These are phyloP conservation scores for Aspergillus panamensis DNA, from an alignment of 495 filamentous ascomycete species.

Conservation along the genomic window DNA sequence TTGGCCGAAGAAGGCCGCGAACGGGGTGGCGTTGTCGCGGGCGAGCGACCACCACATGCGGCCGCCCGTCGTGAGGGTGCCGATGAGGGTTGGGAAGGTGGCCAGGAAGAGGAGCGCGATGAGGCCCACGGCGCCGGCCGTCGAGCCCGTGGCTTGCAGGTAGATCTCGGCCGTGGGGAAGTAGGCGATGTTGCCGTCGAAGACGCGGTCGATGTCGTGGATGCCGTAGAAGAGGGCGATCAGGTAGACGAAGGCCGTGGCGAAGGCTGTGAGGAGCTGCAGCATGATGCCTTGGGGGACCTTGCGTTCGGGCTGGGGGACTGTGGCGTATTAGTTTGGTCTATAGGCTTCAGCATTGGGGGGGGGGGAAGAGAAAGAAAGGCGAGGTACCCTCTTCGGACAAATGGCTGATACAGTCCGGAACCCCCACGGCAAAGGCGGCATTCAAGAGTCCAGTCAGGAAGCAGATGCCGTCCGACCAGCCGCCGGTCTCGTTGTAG, in stretches of 20 bases:
- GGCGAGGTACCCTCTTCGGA: slow-evolving; percentile 59
- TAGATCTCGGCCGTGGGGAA: slow-evolving; percentile 82
- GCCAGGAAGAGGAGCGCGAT: slow-evolving; percentile 66
- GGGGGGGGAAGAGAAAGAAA: neutral
- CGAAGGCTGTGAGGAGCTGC: slow-evolving; percentile 50
- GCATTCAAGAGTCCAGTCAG: slow-evolving; percentile 75
- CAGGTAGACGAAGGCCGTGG: slow-evolving; percentile 48
- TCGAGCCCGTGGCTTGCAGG: slow-evolving; percentile 67
- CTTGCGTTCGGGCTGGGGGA: slow-evolving; percentile 53
- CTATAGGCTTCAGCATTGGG: neutral
- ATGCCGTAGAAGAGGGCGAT: slow-evolving; percentile 54
- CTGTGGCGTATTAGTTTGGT: neutral
- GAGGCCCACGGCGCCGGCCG: slow-evolving; percentile 52
- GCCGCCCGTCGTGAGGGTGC: slow-evolving; percentile 70
- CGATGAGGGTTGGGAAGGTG: slow-evolving; percentile 58
- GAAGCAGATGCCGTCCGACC: slow-evolving; percentile 67
- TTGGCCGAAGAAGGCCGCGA: slow-evolving; percentile 33
- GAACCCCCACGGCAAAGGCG: slow-evolving; percentile 78
- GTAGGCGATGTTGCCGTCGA: slow-evolving; percentile 37
- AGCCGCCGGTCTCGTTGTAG: slow-evolving; percentile 65
- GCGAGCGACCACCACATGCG: slow-evolving; percentile 78
- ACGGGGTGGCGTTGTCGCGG: slow-evolving; percentile 60
- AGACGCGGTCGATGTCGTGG: slow-evolving; percentile 37
- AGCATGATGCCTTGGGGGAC: slow-evolving; percentile 50
- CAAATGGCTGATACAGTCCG: slow-evolving; percentile 71